These are phyloP conservation scores for Kwoniella sp. DNA, from an alignment of 768 basidiomycete species.

Conservation along the genomic window DNA sequence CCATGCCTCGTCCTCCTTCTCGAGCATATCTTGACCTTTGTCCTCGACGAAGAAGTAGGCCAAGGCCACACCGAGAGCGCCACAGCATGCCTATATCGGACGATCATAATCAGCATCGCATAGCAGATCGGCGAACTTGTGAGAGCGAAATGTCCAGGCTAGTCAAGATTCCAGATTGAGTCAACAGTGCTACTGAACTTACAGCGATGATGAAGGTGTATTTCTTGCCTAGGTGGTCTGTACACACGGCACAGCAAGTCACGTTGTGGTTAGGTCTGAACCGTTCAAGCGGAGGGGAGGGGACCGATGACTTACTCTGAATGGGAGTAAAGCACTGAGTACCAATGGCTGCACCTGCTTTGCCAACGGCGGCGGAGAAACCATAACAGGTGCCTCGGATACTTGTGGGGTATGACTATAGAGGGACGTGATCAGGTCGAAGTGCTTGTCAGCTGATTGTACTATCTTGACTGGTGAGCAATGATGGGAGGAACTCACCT, in stretches of 20 bases:
- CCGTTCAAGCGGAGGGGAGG: neutral
- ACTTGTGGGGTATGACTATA: conserved; percentile 59
- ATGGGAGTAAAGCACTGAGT: conserved; percentile 43
- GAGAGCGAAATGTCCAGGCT: too few relatives aligned
- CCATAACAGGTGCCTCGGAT: conserved; percentile 73
- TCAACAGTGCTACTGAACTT: too few relatives aligned
- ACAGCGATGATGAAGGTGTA: conserved; percentile 48
- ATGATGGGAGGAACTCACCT: conserved; percentile 14
- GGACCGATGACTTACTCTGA: conserved; percentile 23
- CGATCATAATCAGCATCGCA: too few relatives aligned
- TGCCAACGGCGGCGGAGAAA: conserved; percentile 45
- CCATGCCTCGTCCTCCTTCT: conserved; percentile 45
- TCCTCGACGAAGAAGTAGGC: conserved; percentile 48
- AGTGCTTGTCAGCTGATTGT: neutral
- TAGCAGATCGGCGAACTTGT: too few relatives aligned
- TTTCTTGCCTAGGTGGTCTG: conserved; percentile 39
- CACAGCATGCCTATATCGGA: conserved; percentile 30
- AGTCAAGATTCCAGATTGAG: neutral
- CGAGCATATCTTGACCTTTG: conserved; percentile 42
- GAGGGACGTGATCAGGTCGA: neutral
- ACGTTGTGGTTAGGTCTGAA: too few relatives aligned
- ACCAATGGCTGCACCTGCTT: conserved; percentile 61
- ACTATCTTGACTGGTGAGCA: too few relatives aligned
- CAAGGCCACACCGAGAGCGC: conserved; percentile 33
- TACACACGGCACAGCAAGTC: neutral